A percentile compares a stretch with the other conserved stretches of the same genome.
Evolutionary conservation across 2,329 filamentous ascomycete species (phyloP).

Genomic region (Sphaerostilbella broomeana): DNA sequence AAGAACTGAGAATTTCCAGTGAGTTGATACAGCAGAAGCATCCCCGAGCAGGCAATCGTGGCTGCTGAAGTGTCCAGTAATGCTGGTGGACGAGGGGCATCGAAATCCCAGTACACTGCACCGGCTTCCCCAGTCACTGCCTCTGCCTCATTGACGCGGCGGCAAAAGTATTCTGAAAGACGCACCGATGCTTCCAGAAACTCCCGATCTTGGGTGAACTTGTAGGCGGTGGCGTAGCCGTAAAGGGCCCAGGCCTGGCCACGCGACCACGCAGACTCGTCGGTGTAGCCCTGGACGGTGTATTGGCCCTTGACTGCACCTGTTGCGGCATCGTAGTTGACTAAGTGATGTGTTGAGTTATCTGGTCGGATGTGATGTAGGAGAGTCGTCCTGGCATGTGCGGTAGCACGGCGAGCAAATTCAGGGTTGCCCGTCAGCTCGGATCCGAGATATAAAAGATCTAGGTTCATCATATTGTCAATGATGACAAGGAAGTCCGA

Average conservation of each 20-base stretch:
- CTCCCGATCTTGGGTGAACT: slow-evolving; percentile 7
- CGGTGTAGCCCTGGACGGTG: slow-evolving; percentile 13
- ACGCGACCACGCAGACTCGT: slow-evolving; percentile 13
- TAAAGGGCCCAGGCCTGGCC: slow-evolving; percentile 14
- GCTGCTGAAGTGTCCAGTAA: slow-evolving; percentile 12
- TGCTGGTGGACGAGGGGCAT: slow-evolving; percentile 16
- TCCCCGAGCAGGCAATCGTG: slow-evolving; percentile 13
- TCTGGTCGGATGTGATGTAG: slow-evolving; percentile 10
- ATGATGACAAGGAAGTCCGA: slow-evolving; percentile 14
- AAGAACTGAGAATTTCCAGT: slow-evolving; percentile 10
- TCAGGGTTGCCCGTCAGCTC: slow-evolving; percentile 11
- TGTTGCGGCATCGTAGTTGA: slow-evolving; percentile 12
- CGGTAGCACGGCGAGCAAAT: slow-evolving; percentile 9
- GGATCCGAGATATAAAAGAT: slow-evolving; percentile 12
- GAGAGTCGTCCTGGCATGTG: slow-evolving; percentile 11
- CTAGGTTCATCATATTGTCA: slow-evolving; percentile 19
- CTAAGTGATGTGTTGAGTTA: slow-evolving; percentile 14
- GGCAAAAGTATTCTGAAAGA: slow-evolving; percentile 8
- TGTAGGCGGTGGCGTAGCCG: slow-evolving; percentile 12
- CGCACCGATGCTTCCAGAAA: slow-evolving; percentile 11
- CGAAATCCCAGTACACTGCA: slow-evolving; percentile 15
- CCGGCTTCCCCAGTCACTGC: too few relatives aligned
- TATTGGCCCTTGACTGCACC: slow-evolving; percentile 12
- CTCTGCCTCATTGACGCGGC: slow-evolving; percentile 7
- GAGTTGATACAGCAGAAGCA: slow-evolving; percentile 10